Conservation (phyloP, 352 stramenopile species). For the Thalassiosira pacifica region DNA sequence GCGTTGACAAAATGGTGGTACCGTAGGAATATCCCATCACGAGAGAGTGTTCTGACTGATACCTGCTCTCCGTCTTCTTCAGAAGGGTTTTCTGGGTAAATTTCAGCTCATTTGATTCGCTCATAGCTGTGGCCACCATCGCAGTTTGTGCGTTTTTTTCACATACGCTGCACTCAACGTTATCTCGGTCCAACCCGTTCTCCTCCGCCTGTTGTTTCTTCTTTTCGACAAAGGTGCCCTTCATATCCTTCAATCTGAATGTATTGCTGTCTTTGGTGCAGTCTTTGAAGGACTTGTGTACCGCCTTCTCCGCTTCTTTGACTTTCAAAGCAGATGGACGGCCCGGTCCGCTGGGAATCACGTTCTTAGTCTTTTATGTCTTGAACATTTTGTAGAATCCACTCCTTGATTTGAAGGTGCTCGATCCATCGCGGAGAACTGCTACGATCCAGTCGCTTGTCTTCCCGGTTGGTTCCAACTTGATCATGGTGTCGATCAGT, state of each 20-base stretch:
- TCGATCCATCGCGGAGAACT: not conserved
- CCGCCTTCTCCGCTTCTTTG: not conserved
- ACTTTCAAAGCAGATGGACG: not conserved
- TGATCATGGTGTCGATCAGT: too few relatives aligned
- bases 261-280: not conserved
- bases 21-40: constrained; percentile 4
- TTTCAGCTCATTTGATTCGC: not conserved
- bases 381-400: not conserved
- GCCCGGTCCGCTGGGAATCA: not conserved
- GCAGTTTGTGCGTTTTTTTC: constrained; percentile 9
- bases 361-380: not conserved
- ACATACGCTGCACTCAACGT: not conserved
- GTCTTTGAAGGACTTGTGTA: not conserved
- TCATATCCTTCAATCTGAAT: constrained; percentile 3
- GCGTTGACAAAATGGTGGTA: constrained; percentile 18
- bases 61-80: constrained; percentile 22
- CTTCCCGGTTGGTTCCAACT: too few relatives aligned
- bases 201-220: not conserved
- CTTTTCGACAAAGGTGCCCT: not conserved
- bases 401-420: not conserved
- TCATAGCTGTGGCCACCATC: not conserved
- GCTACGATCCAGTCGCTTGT: too few relatives aligned
- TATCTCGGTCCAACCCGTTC: not conserved
- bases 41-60: constrained; percentile 14
- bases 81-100: not conserved